phyloP scores from a whole-genome alignment of 2,329 filamentous ascomycete genomes.

The Thyridium curvatum region DNA sequence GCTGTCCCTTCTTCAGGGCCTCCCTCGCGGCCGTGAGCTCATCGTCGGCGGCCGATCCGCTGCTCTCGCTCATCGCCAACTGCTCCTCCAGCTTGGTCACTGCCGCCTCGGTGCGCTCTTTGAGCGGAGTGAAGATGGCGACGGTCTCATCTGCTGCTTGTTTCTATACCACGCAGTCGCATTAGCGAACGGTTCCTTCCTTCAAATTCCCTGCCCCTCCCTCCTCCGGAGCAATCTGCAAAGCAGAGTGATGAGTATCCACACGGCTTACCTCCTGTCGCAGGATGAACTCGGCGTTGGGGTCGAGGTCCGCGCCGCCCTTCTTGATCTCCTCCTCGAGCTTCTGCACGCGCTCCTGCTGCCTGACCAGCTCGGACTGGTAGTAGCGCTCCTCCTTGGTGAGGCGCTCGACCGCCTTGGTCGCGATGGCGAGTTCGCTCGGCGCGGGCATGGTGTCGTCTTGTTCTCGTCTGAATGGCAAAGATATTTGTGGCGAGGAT shows the following conservation, averaged over 20 bases:
- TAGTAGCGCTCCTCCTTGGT: conserved; percentile 91
- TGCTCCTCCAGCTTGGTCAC: conserved; percentile 69
- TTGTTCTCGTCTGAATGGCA: not conserved
- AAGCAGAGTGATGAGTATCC: no score
- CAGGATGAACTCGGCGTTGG: conserved; percentile 71
- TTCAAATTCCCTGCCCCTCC: no score
- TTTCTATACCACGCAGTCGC: no score
- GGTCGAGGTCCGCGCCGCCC: conserved; percentile 50
- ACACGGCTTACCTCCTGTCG: conserved; percentile 88
- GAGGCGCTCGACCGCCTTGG: conserved; percentile 71
- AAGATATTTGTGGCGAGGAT: not conserved
- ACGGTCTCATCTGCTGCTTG: conserved; percentile 77
- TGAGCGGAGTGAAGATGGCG: conserved; percentile 69
- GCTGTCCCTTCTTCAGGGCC: conserved; percentile 43
- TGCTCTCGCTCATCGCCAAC: conserved; percentile 57
- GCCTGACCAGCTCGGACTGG: conserved; percentile 74
- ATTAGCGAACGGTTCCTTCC: no score
- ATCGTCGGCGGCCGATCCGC: conserved; percentile 32
- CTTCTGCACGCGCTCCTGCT: conserved; percentile 64
- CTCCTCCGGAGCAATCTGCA: no score
- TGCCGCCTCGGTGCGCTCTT: conserved; percentile 64
- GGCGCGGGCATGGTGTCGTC: conserved; percentile 62
- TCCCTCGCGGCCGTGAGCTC: conserved; percentile 52
- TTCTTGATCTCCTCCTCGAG: conserved; percentile 54
- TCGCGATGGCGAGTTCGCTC: conserved; percentile 71